These are phyloP conservation scores for Phycomyces blakesleeanus DNA, from an alignment of 192 early-diverging fungal species.

Conservation along the genomic window DNA sequence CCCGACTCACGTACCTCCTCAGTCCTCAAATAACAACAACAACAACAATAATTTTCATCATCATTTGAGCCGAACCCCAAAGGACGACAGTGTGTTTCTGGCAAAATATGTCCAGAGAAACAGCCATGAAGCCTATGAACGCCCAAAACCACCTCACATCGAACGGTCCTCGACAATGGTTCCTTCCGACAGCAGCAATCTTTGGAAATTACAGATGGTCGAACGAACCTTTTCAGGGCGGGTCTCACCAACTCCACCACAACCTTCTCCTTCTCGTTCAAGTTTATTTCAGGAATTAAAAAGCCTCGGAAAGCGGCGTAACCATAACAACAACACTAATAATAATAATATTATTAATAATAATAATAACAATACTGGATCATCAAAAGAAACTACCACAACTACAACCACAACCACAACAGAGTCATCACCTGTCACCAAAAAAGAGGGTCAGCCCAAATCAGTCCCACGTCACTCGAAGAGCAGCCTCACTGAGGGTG, in stretches of 20 bases:
- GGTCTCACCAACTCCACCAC: neutral
- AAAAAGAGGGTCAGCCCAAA: too few species aligned
- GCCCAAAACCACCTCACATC: neutral
- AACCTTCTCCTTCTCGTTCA: conserved; percentile 1
- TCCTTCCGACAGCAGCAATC: neutral
- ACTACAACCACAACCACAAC: too few species aligned
- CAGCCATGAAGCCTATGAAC: neutral
- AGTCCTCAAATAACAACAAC: neutral
- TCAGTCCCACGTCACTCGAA: too few species aligned
- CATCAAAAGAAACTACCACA: neutral
- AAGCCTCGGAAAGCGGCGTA: neutral
- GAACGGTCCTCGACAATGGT: neutral
- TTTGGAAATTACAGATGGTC: neutral
- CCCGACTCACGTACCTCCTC: neutral
- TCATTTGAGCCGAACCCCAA: neutral
- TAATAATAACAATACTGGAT: neutral
- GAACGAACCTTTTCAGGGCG: neutral
- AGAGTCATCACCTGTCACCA: too few species aligned
- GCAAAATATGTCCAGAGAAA: neutral
- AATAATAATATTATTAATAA: neutral
- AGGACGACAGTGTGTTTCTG: conserved; percentile 1
- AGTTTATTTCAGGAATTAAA: neutral
- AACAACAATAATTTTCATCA: neutral
- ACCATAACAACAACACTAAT: neutral
- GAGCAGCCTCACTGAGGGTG: too few species aligned